Evolutionary conservation across 73 alveolate genomes (phyloP).

Genomic region (Stentor coeruleus): DNA sequence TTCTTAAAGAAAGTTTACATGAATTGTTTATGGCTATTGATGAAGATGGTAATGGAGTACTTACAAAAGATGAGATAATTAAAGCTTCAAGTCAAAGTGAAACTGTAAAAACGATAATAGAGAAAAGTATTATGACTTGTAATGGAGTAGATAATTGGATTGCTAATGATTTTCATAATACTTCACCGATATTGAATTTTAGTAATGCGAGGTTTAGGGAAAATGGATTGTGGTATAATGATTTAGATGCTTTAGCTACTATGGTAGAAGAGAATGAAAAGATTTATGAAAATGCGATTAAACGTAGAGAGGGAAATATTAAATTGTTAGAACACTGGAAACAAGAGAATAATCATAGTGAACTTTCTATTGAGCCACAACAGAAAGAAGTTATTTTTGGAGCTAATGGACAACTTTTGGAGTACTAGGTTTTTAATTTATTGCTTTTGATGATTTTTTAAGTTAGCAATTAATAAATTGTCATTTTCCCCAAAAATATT

Average conservation of each 20-base stretch:
- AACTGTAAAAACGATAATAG: constrained; percentile 43
- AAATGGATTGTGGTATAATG: constrained; percentile 51
- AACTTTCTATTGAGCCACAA: not conserved
- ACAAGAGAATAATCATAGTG: constrained; percentile 6
- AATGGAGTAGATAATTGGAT: constrained; percentile 62
- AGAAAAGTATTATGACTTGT: constrained; percentile 52
- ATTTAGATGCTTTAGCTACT: constrained; percentile 39
- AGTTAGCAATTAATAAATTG: no score
- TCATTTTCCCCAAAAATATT: no score
- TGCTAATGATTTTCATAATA: constrained; percentile 66
- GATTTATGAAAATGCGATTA: constrained; percentile 13
- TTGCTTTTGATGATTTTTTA: no score
- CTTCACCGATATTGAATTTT: constrained; percentile 45
- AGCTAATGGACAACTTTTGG: not conserved
- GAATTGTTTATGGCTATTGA: constrained; percentile 66
- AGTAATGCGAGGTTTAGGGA: constrained; percentile 45
- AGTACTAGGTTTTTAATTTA: no score
- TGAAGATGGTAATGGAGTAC: constrained; percentile 74
- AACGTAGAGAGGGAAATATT: constrained; percentile 31
- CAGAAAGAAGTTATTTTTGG: not conserved
- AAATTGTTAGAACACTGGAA: constrained; percentile 26
- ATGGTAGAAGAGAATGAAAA: constrained; percentile 57
- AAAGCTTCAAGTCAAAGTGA: constrained; percentile 53
- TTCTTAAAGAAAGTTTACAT: constrained; percentile 54
- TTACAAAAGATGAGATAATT: constrained; percentile 55